Conservation (phyloP, 2,329 filamentous ascomycete species). For the Aureobasidium musti region DNA sequence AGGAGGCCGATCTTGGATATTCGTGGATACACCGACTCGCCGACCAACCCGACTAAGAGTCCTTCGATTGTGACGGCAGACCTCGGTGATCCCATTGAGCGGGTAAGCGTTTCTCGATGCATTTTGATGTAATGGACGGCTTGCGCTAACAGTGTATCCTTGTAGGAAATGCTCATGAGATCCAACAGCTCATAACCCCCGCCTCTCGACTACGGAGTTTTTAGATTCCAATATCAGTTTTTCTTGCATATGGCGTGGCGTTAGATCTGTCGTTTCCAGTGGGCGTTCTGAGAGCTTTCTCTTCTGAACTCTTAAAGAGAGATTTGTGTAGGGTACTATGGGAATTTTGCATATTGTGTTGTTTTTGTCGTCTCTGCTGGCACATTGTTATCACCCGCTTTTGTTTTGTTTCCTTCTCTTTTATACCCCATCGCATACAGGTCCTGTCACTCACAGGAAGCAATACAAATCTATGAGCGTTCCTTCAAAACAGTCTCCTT, state of each 20-base stretch:
- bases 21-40: constrained; percentile 70
- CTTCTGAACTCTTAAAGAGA: not conserved
- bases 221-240: not conserved
- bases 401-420: not conserved
- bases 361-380: not conserved
- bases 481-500: not conserved
- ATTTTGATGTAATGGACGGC: not conserved
- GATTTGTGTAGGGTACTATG: not conserved
- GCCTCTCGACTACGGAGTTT: not conserved
- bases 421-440: constrained; percentile 23
- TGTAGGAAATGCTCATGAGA: constrained; percentile 37
- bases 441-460: not conserved
- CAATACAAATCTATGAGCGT: constrained; percentile 11
- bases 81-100: constrained; percentile 60
- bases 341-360: constrained; percentile 14
- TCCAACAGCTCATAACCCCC: constrained; percentile 28
- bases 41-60: constrained; percentile 62
- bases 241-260: constrained; percentile 24
- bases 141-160: not conserved
- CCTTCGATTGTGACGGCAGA: constrained; percentile 63
- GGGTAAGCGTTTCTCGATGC: constrained; percentile 48
- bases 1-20: constrained; percentile 50
- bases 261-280: constrained; percentile 4
- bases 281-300: not conserved
- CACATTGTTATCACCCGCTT: not conserved